Conservation (phyloP, 345 rosid genomes). For the Gossypium turneri region DNA sequence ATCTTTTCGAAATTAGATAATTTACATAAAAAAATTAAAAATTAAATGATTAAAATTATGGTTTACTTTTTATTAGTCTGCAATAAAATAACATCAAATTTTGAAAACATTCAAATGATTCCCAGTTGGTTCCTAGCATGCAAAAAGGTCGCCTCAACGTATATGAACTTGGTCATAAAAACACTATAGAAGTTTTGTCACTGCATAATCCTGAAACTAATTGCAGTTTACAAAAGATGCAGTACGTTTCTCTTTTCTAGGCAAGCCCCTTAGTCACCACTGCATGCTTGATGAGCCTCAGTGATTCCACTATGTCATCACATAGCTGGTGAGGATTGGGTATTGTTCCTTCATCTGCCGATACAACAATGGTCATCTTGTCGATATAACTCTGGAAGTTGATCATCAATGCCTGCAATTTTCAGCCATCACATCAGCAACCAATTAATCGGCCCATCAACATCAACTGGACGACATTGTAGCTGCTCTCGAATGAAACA, state of each 20-base stretch:
- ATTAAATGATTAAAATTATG: too few species aligned
- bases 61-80: too few species aligned
- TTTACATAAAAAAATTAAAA: too few species aligned
- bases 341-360: constrained; percentile 30
- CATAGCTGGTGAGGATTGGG: constrained; percentile 40
- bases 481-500: background rate
- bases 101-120: too few species aligned
- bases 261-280: background rate
- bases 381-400: constrained; percentile 36
- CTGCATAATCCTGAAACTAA: background rate
- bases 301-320: constrained; percentile 30
- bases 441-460: background rate
- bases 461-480: background rate
- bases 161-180: too few species aligned
- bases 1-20: too few species aligned
- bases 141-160: too few species aligned
- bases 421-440: background rate
- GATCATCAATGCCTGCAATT: constrained; percentile 37
- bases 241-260: background rate
- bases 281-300: constrained; percentile 25
- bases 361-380: constrained; percentile 31
- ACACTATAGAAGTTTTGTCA: background rate
- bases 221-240: background rate
- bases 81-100: too few species aligned
- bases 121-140: too few species aligned